Base-by-base conservation (phyloP, 139 green algal species). In the Marvania coccoides region DNA sequence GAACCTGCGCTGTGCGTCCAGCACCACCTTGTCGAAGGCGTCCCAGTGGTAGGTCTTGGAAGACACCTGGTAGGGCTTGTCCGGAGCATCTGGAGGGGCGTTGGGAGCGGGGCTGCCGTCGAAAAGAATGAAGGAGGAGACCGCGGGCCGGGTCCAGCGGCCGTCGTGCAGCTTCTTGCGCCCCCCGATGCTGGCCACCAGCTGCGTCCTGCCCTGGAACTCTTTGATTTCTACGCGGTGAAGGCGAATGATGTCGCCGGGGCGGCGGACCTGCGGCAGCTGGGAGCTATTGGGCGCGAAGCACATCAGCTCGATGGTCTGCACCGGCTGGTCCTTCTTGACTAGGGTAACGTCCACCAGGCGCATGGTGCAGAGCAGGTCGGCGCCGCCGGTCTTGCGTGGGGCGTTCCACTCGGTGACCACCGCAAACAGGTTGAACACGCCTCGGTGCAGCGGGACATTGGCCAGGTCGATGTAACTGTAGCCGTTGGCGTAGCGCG, bases 201-300 rank as follows among this genome's bases (percentile, higher is more conserved):
- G 68, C 54, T 80, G 73, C 37, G 68, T 54, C 29, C 51, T 65
- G 30, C 58, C 65, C 9, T 73, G 61, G 73, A 62, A 82, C 5
- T 29, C n/a, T 4, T 67, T 28, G 2, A 68, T 42, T 56, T 78
- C 48, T 28, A 71, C 55, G 9, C 75, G 40, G 30, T 82, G 75
- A 5, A 82, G 31, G 33, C 75, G 68, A 10, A 82, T 74, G 59
- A 82, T 82, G 61, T 81, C 72, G 19, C 75, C 75, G 30, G 53
- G 39, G 6, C 40, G 57, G 2, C n/a, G 61, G 4, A 67, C 12
- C 8, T 47, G 42, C 24, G 75, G 62, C 36, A 77, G 66, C 29
- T 61, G 37, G 4, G 38, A 35, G 1, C 36, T 28, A 6, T 61
- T 24, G 3, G 65, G 65, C 13, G 60, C 68, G 51, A 82, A 82